Conservation (phyloP, 805 yeast species). For the Candida adriatica region DNA sequence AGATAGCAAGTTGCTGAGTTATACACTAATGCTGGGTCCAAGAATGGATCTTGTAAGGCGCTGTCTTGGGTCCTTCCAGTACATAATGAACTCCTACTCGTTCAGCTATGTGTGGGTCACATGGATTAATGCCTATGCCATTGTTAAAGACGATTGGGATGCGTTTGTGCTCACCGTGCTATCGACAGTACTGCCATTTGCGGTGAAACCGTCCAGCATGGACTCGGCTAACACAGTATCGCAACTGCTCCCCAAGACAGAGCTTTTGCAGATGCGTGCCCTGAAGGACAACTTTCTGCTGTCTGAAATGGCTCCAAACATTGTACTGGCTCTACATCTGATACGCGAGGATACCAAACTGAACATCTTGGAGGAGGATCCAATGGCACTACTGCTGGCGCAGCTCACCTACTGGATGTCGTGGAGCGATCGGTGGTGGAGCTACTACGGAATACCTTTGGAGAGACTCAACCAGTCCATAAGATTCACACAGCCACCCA, state of each 20-base stretch:
- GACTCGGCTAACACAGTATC: constrained; percentile 11
- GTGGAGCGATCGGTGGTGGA: constrained; percentile 64
- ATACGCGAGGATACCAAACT: constrained; percentile 69
- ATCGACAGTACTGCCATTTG: constrained; percentile 42
- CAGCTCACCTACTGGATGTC: constrained; percentile 63
- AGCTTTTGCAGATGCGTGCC: constrained; percentile 15
- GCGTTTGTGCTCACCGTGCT: constrained; percentile 47
- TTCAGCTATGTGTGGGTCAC: constrained; percentile 52
- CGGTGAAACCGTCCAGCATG: constrained; percentile 19
- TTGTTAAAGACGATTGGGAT: constrained; percentile 50
- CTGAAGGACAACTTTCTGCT: constrained; percentile 29
- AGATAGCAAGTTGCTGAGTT: constrained; percentile 13
- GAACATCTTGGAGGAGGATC: constrained; percentile 38
- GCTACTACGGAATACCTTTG: constrained; percentile 40
- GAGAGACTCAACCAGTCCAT: constrained; percentile 31
- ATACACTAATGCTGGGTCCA: constrained; percentile 39
- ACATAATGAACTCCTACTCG: constrained; percentile 50
- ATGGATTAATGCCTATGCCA: constrained; percentile 51
- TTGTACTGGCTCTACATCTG: constrained; percentile 64
- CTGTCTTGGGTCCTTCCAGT: constrained; percentile 44
- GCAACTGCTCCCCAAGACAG: constrained; percentile 7
- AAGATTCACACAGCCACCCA: constrained; percentile 29
- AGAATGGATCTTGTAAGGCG: constrained; percentile 33
- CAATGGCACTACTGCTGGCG: constrained; percentile 48
- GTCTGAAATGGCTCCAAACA: constrained; percentile 51